Evolutionary conservation across 306 rosid species (phyloP).

Genomic region (Aeschynomene evenia): DNA sequence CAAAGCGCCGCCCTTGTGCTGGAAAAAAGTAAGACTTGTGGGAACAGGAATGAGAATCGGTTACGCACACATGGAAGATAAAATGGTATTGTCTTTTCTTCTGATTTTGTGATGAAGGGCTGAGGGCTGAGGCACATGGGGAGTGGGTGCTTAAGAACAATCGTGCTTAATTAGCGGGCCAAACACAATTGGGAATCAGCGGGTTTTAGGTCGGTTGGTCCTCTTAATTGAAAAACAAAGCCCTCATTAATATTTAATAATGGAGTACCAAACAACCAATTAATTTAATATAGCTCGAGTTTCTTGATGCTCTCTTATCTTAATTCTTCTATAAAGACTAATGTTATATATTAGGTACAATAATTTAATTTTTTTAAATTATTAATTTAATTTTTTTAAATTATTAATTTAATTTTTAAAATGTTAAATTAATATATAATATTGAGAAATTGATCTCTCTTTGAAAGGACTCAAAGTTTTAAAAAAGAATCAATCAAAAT

Average conservation of each 20-base stretch:
- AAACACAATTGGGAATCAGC: conserved; percentile 15
- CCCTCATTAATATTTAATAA: background rate
- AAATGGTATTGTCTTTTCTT: conserved; percentile 34
- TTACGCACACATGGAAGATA: conserved; percentile 35
- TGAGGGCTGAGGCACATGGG: conserved; percentile 80
- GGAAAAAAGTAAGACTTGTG: conserved; percentile 26
- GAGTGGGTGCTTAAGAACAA: conserved; percentile 50
- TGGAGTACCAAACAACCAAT: too few relatives aligned
- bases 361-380: too few relatives aligned
- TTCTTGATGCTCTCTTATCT: background rate
- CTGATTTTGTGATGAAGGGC: conserved; percentile 47
- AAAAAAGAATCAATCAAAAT: too few relatives aligned
- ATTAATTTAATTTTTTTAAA: too few relatives aligned
- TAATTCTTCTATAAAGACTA: too few relatives aligned
- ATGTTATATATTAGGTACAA: background rate
- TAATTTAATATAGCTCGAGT: background rate
- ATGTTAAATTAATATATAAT: too few relatives aligned
- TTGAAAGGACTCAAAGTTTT: too few relatives aligned
- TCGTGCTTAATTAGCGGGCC: conserved; percentile 76
- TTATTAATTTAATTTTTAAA: too few relatives aligned
- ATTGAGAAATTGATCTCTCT: too few relatives aligned
- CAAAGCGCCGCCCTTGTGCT: conserved; percentile 42
- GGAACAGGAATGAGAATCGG: conserved; percentile 32
- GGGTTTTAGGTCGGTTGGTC: conserved; percentile 30
- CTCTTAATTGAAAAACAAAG: conserved; percentile 15